Conservation (phyloP, 208 protist species). For the Leishmania lainsoni region DNA sequence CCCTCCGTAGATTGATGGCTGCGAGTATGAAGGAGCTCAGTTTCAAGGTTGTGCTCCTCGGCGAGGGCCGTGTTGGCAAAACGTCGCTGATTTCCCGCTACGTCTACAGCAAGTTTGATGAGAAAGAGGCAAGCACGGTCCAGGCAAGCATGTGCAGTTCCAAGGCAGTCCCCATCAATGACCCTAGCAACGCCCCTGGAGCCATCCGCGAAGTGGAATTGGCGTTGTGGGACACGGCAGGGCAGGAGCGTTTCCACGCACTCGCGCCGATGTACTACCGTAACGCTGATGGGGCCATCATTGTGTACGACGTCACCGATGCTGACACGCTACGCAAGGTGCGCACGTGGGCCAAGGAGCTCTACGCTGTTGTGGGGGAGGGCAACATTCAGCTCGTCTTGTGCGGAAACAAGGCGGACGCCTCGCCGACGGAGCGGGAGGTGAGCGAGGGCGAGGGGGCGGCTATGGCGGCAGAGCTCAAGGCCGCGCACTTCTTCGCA, state of each 20-base stretch:
- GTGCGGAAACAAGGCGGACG: constrained; percentile 95
- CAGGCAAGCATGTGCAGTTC: constrained; percentile 72
- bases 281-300: constrained; percentile 82
- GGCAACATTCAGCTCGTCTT: constrained; percentile 90
- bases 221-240: constrained; percentile 95
- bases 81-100: constrained; percentile 81
- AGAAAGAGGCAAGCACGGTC: constrained; percentile 61
- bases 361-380: constrained; percentile 90
- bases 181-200: constrained; percentile 12
- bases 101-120: constrained; percentile 69
- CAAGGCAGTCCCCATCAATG: constrained; percentile 56
- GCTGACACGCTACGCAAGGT: constrained; percentile 91
- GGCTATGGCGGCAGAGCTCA: constrained; percentile 58
- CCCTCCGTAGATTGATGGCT: background rate
- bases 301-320: constrained; percentile 97
- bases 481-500: constrained; percentile 66
- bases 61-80: constrained; percentile 88
- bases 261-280: constrained; percentile 90
- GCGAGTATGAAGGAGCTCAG: background rate
- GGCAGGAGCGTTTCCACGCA: constrained; percentile 97
- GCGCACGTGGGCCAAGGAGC: constrained; percentile 96
- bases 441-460: constrained; percentile 71
- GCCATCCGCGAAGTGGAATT: constrained; percentile 81
- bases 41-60: constrained; percentile 82
- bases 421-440: constrained; percentile 61